phyloP scores from a whole-genome alignment of 306 rosid species.

The Begonia peltatifolia region DNA sequence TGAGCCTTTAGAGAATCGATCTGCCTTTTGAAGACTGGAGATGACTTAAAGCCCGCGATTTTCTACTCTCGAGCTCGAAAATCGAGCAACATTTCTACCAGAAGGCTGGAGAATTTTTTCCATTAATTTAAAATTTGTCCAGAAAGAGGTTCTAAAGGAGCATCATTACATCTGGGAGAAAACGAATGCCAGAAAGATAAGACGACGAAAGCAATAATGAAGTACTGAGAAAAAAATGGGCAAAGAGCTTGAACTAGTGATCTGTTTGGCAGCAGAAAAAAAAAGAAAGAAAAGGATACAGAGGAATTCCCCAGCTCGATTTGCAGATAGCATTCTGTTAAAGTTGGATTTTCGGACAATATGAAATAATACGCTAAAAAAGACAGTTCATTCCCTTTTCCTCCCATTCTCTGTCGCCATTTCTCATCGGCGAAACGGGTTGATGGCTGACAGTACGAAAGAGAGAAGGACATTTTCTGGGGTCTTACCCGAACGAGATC shows the following conservation, averaged over 20 bases:
- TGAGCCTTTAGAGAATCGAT: conserved; percentile 25
- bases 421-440: too few relatives aligned
- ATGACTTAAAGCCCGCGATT: conserved; percentile 25
- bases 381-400: too few relatives aligned
- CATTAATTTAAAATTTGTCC: conserved; percentile 4
- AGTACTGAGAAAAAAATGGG: conserved; percentile 13
- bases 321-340: too few relatives aligned
- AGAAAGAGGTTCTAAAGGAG: conserved; percentile 22
- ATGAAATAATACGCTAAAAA: too few relatives aligned
- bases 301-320: too few relatives aligned
- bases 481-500: too few relatives aligned
- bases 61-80: conserved; percentile 23
- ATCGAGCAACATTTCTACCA: conserved; percentile 13
- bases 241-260: background rate
- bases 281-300: too few relatives aligned
- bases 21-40: conserved; percentile 15
- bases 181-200: background rate
- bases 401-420: too few relatives aligned
- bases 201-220: background rate
- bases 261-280: too few relatives aligned
- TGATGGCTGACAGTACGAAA: too few relatives aligned
- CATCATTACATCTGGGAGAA: conserved; percentile 14
- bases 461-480: too few relatives aligned
- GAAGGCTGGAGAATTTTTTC: conserved; percentile 9
- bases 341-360: too few relatives aligned